phyloP scores from a whole-genome alignment of 148 eudicot species.

The Linanthus parryae region DNA sequence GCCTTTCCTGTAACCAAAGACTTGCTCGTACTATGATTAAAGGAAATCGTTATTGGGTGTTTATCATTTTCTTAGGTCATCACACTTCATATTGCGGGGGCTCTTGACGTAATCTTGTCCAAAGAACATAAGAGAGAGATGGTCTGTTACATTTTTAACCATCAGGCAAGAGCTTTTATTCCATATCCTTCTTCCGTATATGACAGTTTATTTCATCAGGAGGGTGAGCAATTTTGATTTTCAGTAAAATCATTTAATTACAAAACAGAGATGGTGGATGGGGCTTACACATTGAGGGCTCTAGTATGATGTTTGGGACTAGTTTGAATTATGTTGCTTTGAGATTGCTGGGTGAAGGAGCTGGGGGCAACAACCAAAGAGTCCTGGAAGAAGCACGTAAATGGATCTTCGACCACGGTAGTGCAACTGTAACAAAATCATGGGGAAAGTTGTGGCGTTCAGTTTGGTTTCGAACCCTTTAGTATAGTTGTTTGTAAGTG shows the following conservation, averaged over 20 bases:
- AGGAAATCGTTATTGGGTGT: no score
- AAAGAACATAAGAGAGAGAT: conserved; percentile 82
- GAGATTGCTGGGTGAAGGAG: conserved; percentile 30
- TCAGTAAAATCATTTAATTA: no score
- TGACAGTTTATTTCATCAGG: no score
- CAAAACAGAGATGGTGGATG: conserved; percentile 42
- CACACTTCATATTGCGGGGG: conserved; percentile 66
- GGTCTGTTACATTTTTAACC: conserved; percentile 88
- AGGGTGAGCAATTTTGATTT: no score
- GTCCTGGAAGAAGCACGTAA: conserved; percentile 27
- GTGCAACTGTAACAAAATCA: conserved; percentile 31
- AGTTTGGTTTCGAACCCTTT: conserved; percentile 21
- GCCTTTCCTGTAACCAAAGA: no score
- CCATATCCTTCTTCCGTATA: no score
- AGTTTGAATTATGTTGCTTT: conserved; percentile 33
- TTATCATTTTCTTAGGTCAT: no score
- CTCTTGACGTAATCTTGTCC: conserved; percentile 80
- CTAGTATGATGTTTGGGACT: conserved; percentile 36
- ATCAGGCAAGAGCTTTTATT: conserved; percentile 49
- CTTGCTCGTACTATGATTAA: no score
- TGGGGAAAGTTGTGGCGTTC: conserved; percentile 46
- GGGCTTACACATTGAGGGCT: conserved; percentile 48
- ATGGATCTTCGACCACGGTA: conserved; percentile 44
- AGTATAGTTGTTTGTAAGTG: no score
- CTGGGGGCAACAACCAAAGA: conserved; percentile 14